Conservation (phyloP, 139 green algal genomes). For the Chlamydomonas sphaeroides region DNA sequence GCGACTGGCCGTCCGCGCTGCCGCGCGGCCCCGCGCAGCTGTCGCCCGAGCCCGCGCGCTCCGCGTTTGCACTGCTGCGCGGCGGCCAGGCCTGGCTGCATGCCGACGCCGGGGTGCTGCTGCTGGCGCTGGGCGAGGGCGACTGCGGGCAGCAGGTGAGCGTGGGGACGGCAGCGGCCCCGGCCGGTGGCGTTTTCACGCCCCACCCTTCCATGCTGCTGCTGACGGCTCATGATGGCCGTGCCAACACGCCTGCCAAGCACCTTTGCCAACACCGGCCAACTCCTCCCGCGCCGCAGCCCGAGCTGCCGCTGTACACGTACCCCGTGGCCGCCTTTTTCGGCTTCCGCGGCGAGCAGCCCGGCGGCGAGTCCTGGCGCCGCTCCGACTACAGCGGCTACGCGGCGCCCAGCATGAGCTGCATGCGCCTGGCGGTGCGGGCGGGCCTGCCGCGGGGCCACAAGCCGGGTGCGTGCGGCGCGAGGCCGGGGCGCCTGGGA, state of each 20-base stretch:
- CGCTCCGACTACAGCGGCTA: constrained; percentile 59
- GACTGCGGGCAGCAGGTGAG: constrained; percentile 41
- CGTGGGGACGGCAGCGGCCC: too few relatives aligned
- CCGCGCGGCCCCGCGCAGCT: constrained; percentile 15
- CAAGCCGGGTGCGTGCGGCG: too few relatives aligned
- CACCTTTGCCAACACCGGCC: background rate
- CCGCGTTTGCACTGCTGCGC: constrained; percentile 51
- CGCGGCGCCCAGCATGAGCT: constrained; percentile 28
- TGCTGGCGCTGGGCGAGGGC: constrained; percentile 28
- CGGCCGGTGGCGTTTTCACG: too few relatives aligned
- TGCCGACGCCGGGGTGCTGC: background rate
- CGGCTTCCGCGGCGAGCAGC: constrained; percentile 56
- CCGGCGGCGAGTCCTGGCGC: constrained; percentile 41
- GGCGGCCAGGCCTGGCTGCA: constrained; percentile 59
- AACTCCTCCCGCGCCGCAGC: too few relatives aligned
- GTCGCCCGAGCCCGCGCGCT: constrained; percentile 33
- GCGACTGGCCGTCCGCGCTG: constrained; percentile 44
- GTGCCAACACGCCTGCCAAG: too few relatives aligned
- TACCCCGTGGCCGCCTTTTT: constrained; percentile 53
- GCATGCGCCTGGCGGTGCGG: constrained; percentile 53
- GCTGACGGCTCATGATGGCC: too few relatives aligned
- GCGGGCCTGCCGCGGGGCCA: constrained; percentile 24
- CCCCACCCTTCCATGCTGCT: too few relatives aligned
- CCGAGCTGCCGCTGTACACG: constrained; percentile 53
- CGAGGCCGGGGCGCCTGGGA: too few relatives aligned